Conservation (phyloP, 2,329 filamentous ascomycete genomes). For the Fusarium phyllophilum region DNA sequence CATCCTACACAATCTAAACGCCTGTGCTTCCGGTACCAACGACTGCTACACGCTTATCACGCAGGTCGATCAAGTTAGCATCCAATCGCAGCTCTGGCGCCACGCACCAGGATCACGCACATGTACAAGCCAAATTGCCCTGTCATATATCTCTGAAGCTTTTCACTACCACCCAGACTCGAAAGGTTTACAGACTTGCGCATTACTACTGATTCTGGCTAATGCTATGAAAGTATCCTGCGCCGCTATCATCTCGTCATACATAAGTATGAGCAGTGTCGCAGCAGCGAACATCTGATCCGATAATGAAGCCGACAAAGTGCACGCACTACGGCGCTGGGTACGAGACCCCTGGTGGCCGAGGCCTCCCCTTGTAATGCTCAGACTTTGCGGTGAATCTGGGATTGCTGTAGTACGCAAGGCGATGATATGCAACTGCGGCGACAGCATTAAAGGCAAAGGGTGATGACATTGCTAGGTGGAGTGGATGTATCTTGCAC, state of each 20-base stretch:
- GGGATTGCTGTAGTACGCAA: too few species aligned
- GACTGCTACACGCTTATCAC: not conserved
- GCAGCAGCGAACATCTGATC: too few species aligned
- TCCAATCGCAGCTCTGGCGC: not conserved
- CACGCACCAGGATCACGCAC: not conserved
- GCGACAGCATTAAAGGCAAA: too few species aligned
- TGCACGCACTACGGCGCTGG: too few species aligned
- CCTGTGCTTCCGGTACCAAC: not conserved
- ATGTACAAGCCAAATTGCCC: not conserved
- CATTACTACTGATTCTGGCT: not conserved
- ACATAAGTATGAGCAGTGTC: not conserved
- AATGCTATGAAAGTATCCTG: not conserved
- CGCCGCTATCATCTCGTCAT: not conserved
- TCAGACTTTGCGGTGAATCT: too few species aligned
- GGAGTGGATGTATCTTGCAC: not conserved
- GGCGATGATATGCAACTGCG: too few species aligned
- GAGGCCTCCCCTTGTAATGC: too few species aligned
- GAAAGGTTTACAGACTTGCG: not conserved
- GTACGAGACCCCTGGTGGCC: too few species aligned
- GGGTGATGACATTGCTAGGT: too few species aligned
- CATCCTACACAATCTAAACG: not conserved
- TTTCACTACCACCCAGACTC: not conserved
- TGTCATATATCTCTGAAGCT: not conserved
- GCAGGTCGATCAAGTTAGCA: not conserved
- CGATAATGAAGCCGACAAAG: too few species aligned